Evolutionary conservation across 805 yeast species (phyloP), one percentile per base, ranked within the genome.

Genomic region (Scheffersomyces ergatensis): DNA sequence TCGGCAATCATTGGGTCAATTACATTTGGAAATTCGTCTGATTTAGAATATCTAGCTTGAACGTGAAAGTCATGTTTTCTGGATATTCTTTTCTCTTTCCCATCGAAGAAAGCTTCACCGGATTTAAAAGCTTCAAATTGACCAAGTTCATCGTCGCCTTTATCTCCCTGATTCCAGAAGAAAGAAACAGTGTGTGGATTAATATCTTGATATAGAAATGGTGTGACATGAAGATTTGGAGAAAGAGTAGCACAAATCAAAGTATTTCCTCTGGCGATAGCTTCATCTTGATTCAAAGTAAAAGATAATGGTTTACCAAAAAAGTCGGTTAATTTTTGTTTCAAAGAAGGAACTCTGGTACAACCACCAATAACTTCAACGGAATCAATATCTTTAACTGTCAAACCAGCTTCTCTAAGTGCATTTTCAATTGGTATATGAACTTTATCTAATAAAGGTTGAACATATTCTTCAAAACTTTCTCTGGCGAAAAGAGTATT

Each of bases 191-290:
- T 82, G 81, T 80, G 80, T 60, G 82, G 85, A 81, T 90, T 92
- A 65, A 82, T 72, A 67, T 93, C 99, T 75, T 92, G 97, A 64
- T 90, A 93, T 74, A 90, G 92, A 85, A 93, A 93, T 53, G 97
- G 97, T 73, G 98, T 86, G 39, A 93, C 99, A 75, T 99, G 87
- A 58, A 93, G 82, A 51, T 97, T 90, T 70, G 99, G 99, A 26
- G 98, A 92, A 78, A 90, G 98, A 74, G 89, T 87, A 54, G 99
- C 99, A 70, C 99, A 93, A 60, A 93, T 86, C 72, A 93, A 93
- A 36, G 99, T 97, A 58, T 96, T 95, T 76, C 99, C 99, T 70
- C 92, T 88, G 42, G 99, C 98, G 64, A 92, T 85, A 49, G 99
- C 97, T 78, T 93, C 99, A 65, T 93, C 99, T 75, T 90, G 97